Conservation (phyloP, 495 filamentous ascomycete genomes). For the Penicillium cosmopolitanum region DNA sequence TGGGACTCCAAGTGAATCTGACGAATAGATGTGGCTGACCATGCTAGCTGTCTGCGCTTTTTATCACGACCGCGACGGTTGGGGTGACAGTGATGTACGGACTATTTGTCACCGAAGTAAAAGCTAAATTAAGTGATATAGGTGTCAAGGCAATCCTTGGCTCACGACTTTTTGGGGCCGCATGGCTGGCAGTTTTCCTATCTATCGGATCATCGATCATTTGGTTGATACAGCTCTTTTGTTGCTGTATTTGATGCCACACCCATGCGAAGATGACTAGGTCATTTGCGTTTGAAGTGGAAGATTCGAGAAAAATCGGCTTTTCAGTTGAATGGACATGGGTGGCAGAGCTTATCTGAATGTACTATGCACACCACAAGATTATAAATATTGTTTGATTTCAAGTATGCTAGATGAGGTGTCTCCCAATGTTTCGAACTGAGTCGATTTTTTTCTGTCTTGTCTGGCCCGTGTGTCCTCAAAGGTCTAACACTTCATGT, state of each 20-base stretch:
- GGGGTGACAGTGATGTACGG: slow-evolving; percentile 3
- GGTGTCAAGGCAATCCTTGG: slow-evolving; percentile 7
- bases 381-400: too few species aligned
- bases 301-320: too few species aligned
- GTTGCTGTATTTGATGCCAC: slow-evolving; percentile 10
- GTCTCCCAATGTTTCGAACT: too few species aligned
- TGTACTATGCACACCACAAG: too few species aligned
- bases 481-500: too few species aligned
- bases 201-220: slow-evolving; percentile 3
- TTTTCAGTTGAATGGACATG: too few species aligned
- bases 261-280: too few species aligned
- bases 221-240: slow-evolving; percentile 8
- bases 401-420: too few species aligned
- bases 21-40: neutral
- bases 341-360: too few species aligned
- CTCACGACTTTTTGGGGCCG: neutral
- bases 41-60: neutral
- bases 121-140: slow-evolving; percentile 1
- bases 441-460: too few species aligned
- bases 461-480: too few species aligned
- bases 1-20: neutral
- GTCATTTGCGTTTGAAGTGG: too few species aligned
- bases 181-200: slow-evolving; percentile 11
- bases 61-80: slow-evolving; percentile 1
- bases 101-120: neutral